These are phyloP conservation scores for Aspergillus vadensis DNA, from an alignment of 2,329 filamentous ascomycete genomes.

Conservation along the genomic window DNA sequence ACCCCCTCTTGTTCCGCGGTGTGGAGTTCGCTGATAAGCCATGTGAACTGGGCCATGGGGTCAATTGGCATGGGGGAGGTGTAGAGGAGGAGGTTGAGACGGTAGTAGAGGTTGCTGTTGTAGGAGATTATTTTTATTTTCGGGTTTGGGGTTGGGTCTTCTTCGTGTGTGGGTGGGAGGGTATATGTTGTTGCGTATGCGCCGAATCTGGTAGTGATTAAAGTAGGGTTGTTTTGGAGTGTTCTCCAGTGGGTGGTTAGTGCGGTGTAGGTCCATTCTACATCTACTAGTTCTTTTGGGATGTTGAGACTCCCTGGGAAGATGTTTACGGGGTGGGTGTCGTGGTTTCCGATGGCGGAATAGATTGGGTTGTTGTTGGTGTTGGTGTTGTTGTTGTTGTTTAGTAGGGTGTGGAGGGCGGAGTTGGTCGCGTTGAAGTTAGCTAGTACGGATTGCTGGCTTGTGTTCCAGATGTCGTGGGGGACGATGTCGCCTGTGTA, in stretches of 20 bases:
- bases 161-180: conserved; percentile 43
- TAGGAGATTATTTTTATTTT: conserved; percentile 56
- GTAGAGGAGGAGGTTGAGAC: conserved; percentile 60
- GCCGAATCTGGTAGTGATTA: no score
- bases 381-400: conserved; percentile 1
- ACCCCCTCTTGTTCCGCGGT: conserved; percentile 55
- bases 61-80: conserved; percentile 54
- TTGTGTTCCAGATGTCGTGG: conserved; percentile 47
- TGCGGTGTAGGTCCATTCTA: conserved; percentile 57
- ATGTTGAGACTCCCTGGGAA: conserved; percentile 42
- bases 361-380: conserved; percentile 50
- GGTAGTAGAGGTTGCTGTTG: conserved; percentile 63
- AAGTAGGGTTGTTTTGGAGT: background rate
- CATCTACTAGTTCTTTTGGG: conserved; percentile 35
- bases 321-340: conserved; percentile 56
- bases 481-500: conserved; percentile 64
- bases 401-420: conserved; percentile 36
- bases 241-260: conserved; percentile 49
- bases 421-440: conserved; percentile 51
- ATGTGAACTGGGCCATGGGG: conserved; percentile 55
- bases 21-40: conserved; percentile 58
- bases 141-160: no score
- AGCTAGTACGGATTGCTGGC: conserved; percentile 33
- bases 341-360: conserved; percentile 60
- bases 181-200: conserved; percentile 40